phyloP scores from a whole-genome alignment of 495 filamentous ascomycete genomes.

The Pseudevernia furfuracea region DNA sequence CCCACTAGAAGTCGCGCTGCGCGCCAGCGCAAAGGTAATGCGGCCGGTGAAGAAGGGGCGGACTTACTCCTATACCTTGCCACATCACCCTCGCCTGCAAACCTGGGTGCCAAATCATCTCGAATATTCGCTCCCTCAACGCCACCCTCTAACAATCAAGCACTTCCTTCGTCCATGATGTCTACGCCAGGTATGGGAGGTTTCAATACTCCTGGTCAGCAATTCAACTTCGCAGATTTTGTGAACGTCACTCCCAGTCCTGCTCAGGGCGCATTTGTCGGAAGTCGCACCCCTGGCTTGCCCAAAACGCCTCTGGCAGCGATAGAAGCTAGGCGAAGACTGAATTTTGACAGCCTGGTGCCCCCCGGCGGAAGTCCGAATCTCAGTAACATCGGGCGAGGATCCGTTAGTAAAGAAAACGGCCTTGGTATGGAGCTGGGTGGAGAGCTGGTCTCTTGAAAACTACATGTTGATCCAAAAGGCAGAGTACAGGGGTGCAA shows the following conservation, averaged over 20 bases:
- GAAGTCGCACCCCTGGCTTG: slow-evolving; percentile 48
- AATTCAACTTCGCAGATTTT: slow-evolving; percentile 94
- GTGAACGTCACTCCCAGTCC: slow-evolving; percentile 91
- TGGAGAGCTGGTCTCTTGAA: slow-evolving; percentile 44
- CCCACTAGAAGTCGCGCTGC: slow-evolving; percentile 52
- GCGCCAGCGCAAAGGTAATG: slow-evolving; percentile 37
- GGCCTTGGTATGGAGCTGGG: slow-evolving; percentile 51
- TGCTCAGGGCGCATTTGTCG: slow-evolving; percentile 69
- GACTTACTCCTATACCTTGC: slow-evolving; percentile 88
- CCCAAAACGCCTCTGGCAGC: slow-evolving; percentile 53
- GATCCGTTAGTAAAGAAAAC: slow-evolving; percentile 22
- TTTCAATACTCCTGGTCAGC: slow-evolving; percentile 52
- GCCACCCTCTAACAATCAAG: slow-evolving; percentile 70
- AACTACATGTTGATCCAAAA: not conserved
- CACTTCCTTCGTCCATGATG: slow-evolving; percentile 80
- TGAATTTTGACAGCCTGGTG: slow-evolving; percentile 61
- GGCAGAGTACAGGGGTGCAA: not conserved
- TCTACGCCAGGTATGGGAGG: slow-evolving; percentile 61
- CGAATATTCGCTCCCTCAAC: slow-evolving; percentile 70
- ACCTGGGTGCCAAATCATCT: slow-evolving; percentile 33
- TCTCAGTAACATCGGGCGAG: slow-evolving; percentile 17
- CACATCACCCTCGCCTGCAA: slow-evolving; percentile 81
- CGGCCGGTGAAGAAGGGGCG: slow-evolving; percentile 71
- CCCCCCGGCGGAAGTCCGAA: slow-evolving; percentile 39
- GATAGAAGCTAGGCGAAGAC: slow-evolving; percentile 49